Conservation (phyloP, 1,284 basidiomycete genomes). For the Trichosporon inkin region DNA sequence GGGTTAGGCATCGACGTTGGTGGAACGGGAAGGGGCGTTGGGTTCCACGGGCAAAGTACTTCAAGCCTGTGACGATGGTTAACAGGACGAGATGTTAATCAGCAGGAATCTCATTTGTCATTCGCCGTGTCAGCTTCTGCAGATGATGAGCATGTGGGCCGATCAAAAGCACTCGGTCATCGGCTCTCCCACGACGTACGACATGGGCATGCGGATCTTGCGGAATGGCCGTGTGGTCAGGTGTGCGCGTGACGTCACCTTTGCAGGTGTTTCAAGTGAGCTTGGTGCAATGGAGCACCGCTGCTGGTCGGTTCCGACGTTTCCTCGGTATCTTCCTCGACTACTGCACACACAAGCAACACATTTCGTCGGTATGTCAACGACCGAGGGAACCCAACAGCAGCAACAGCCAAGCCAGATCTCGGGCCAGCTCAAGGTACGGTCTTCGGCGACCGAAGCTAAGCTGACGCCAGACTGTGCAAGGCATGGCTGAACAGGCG, state of each 20-base stretch:
- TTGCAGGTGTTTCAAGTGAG: too few relatives aligned
- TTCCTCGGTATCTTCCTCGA: too few relatives aligned
- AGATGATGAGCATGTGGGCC: too few relatives aligned
- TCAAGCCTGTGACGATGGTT: not conserved
- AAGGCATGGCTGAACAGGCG: slow-evolving; percentile 23
- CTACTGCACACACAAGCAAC: not conserved
- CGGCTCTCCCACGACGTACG: not conserved
- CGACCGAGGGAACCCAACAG: not conserved
- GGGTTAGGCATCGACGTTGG: not conserved
- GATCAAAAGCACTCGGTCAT: not conserved
- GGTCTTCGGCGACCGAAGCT: not conserved
- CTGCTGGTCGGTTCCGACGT: too few relatives aligned
- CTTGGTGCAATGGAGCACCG: too few relatives aligned
- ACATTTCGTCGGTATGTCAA: too few relatives aligned
- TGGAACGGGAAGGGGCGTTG: not conserved
- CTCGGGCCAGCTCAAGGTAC: slow-evolving; percentile 38
- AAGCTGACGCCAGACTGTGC: slow-evolving; percentile 13
- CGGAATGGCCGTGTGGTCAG: not conserved
- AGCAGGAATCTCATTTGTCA: not conserved
- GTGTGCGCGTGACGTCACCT: not conserved
- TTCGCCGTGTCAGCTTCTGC: not conserved
- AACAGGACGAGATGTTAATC: not conserved
- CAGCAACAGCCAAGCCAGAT: slow-evolving; percentile 34
- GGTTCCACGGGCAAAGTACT: too few relatives aligned
- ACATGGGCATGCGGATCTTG: too few relatives aligned